Base-by-base conservation (phyloP, 805 yeast genomes). In the Komagataella mondaviorum region DNA sequence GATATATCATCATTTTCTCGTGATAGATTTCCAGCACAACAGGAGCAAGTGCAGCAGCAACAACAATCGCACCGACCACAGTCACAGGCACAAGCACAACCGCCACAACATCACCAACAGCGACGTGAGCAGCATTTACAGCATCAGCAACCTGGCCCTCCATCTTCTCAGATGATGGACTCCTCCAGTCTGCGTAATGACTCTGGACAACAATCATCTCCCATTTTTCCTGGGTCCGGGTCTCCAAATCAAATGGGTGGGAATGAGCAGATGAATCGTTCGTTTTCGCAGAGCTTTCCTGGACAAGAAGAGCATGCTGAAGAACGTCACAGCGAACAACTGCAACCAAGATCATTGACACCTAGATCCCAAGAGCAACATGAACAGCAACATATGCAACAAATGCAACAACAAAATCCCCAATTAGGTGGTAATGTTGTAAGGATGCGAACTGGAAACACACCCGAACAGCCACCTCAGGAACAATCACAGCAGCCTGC, bases 1-100 rank as follows among this genome's bases (percentile, higher is more conserved):
- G 71, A 67, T 55, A 18, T 54, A 17, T 54, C 45, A 39, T 52
- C 48, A 45, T 39, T 47, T 30, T 55, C 43, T 23, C 48, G 45
- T 46, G 47, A 46, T 44, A 52, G 36, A 23, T 18, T 14, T 18
- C 47, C 30, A 57, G 60, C 6, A 45, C 57, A 17, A 44, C 58
- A 47, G 47, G 60, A 22, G 51, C 57, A 52, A 51, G 46, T 24
- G 22, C 48, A 48, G 45, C 51, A 49, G 22, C 45, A 43, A 43
- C 56, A 48, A 10, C 52, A 23, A 2, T 51, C 51, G 16, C 54
- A 49, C 23, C 59, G 55, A 18, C 59, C 49, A 20, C 59, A 48
- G 10, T 57, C 48, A 49, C 57, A 46, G 43, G 55, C 23, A 17
- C 57, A 30, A 30, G 14, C 3, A 8, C 39, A 30, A 24, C 30